Conservation (phyloP, 31 red algal species). For the Odonthalia washingtoniensis region DNA sequence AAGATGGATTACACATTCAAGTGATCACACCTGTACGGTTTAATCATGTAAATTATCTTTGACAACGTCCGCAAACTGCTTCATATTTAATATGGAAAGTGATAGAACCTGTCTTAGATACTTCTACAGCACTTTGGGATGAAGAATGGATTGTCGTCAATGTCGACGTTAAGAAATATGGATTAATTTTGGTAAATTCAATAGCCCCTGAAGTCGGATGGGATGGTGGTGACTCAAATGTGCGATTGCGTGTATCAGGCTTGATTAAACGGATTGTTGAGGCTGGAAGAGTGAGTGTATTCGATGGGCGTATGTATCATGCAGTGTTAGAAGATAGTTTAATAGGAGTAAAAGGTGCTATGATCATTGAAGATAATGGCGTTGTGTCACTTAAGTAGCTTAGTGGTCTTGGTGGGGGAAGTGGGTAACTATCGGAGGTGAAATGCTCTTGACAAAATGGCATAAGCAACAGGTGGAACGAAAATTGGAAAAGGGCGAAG, state of each 20-base stretch:
- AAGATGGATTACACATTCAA: conserved; percentile 41
- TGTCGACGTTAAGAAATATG: conserved; percentile 61
- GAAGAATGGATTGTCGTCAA: conserved; percentile 66
- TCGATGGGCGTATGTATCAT: conserved; percentile 47
- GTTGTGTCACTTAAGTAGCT: conserved; percentile 33
- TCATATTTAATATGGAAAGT: conserved; percentile 35
- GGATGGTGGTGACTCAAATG: conserved; percentile 55
- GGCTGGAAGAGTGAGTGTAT: conserved; percentile 33
- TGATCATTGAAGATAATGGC: conserved; percentile 53
- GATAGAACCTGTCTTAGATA: conserved; percentile 48
- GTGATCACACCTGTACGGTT: conserved; percentile 64
- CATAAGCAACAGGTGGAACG: conserved; percentile 31
- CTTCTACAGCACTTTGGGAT: conserved; percentile 44
- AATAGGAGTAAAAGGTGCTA: conserved; percentile 44
- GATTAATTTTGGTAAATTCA: conserved; percentile 52
- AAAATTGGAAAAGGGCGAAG: background rate
- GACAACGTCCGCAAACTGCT: conserved; percentile 27
- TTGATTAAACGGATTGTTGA: conserved; percentile 36
- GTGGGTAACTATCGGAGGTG: conserved; percentile 46
- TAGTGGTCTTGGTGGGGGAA: conserved; percentile 45
- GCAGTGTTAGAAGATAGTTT: conserved; percentile 20
- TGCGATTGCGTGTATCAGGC: conserved; percentile 49
- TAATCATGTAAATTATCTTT: conserved; percentile 52
- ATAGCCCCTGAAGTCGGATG: conserved; percentile 61
- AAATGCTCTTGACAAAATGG: conserved; percentile 55